Conservation (phyloP, 805 yeast species). For the Ogataea parapolymorpha region DNA sequence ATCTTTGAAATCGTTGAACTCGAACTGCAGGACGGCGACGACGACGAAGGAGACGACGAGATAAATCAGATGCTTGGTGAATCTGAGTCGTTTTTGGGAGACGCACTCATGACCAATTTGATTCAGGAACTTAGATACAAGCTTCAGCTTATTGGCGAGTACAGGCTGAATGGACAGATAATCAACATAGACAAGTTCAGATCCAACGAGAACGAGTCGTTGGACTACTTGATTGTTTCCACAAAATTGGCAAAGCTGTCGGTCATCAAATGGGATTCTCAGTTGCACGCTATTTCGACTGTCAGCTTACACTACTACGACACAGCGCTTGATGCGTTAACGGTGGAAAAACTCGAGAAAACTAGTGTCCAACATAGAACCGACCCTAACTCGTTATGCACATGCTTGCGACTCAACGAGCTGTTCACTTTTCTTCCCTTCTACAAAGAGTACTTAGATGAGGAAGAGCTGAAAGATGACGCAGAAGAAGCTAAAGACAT, state of each 20-base stretch:
- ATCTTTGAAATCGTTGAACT: conserved; percentile 44
- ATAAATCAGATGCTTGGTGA: conserved; percentile 15
- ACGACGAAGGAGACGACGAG: conserved; percentile 15
- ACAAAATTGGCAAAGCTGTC: conserved; percentile 78
- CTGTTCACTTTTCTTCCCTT: conserved; percentile 71
- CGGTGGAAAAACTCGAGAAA: conserved; percentile 39
- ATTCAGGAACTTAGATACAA: conserved; percentile 23
- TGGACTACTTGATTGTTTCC: conserved; percentile 62
- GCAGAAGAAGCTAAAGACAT: conserved; percentile 27
- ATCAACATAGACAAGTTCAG: conserved; percentile 52
- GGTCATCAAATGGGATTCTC: conserved; percentile 65
- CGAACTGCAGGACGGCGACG: conserved; percentile 19
- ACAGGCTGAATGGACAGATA: conserved; percentile 66
- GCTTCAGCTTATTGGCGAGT: conserved; percentile 55
- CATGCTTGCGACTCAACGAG: conserved; percentile 62
- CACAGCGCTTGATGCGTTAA: conserved; percentile 50
- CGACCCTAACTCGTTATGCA: conserved; percentile 60
- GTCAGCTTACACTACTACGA: conserved; percentile 87
- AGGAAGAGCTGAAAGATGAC: conserved; percentile 32
- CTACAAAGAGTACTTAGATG: conserved; percentile 39
- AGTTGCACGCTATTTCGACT: conserved; percentile 55
- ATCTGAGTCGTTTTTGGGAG: conserved; percentile 21
- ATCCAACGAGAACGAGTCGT: conserved; percentile 40
- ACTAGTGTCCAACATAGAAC: conserved; percentile 46
- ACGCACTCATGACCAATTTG: conserved; percentile 19